phyloP scores from a whole-genome alignment of 257 asterid genomes.

The Cinchona pubescens region DNA sequence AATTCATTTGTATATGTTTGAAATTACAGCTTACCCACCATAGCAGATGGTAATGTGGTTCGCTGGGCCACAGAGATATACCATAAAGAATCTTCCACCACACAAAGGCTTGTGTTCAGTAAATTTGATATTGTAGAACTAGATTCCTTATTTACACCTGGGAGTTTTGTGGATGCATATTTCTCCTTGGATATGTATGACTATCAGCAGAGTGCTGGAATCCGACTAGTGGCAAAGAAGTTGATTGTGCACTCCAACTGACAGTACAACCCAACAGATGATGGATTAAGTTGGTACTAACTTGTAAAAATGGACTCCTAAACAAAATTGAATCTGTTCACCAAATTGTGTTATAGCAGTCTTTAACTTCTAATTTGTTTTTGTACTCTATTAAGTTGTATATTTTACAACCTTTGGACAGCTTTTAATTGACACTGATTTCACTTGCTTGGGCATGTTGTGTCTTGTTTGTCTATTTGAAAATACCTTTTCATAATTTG shows the following conservation, averaged over 20 bases:
- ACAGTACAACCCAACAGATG: too few species aligned
- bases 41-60: conserved; percentile 44
- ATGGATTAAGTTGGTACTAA: background rate
- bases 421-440: background rate
- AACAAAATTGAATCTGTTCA: background rate
- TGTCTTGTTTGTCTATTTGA: background rate
- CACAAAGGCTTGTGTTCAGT: conserved; percentile 54
- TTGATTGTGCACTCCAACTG: conserved; percentile 51
- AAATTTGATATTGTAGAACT: conserved; percentile 52
- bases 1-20: background rate
- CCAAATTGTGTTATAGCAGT: background rate
- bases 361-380: background rate
- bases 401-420: background rate
- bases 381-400: background rate
- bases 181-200: conserved; percentile 73
- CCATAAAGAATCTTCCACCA: conserved; percentile 48
- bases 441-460: background rate
- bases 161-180: conserved; percentile 62
- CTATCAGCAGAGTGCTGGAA: conserved; percentile 75
- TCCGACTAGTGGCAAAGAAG: conserved; percentile 70
- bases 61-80: conserved; percentile 71
- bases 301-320: conserved; percentile 6
- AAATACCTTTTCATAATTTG: background rate
- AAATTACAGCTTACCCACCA: conserved; percentile 63
- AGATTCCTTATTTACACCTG: conserved; percentile 51